Conservation (phyloP, 2,329 filamentous ascomycete genomes). For the Juglanconis juglandina region DNA sequence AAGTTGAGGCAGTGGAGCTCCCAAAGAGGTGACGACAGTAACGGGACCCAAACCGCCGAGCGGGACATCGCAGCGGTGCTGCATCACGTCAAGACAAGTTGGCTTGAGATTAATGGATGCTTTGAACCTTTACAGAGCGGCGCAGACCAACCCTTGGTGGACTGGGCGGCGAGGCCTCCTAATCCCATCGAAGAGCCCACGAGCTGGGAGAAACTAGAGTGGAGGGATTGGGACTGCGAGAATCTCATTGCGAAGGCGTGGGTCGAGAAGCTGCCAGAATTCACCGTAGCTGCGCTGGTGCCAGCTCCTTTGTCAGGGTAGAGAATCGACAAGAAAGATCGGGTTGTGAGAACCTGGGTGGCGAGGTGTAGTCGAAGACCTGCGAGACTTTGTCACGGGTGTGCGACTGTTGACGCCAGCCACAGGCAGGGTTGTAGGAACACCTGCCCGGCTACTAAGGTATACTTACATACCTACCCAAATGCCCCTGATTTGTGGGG, state of each 20-base stretch:
- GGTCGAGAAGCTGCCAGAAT: neutral
- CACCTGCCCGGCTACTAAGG: no score
- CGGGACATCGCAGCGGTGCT: neutral
- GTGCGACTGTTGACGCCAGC: neutral
- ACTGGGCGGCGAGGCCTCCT: neutral
- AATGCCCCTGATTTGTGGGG: no score
- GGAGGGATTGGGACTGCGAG: neutral
- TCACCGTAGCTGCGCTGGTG: neutral
- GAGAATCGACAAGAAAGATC: neutral
- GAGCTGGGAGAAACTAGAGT: neutral
- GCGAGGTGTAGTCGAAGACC: neutral
- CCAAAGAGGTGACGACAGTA: neutral
- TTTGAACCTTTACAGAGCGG: neutral
- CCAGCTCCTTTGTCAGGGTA: neutral
- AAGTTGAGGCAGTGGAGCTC: neutral
- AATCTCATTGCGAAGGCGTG: neutral
- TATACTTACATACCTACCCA: no score
- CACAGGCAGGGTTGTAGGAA: no score
- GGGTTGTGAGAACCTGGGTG: neutral
- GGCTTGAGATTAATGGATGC: neutral
- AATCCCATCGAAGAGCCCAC: neutral
- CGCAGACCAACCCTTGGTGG: neutral
- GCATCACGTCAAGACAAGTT: neutral
- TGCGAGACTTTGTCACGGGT: neutral
- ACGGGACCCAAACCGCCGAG: neutral